Base-by-base conservation (phyloP, 257 asterid genomes). In the Oldenlandia corymbosa region DNA sequence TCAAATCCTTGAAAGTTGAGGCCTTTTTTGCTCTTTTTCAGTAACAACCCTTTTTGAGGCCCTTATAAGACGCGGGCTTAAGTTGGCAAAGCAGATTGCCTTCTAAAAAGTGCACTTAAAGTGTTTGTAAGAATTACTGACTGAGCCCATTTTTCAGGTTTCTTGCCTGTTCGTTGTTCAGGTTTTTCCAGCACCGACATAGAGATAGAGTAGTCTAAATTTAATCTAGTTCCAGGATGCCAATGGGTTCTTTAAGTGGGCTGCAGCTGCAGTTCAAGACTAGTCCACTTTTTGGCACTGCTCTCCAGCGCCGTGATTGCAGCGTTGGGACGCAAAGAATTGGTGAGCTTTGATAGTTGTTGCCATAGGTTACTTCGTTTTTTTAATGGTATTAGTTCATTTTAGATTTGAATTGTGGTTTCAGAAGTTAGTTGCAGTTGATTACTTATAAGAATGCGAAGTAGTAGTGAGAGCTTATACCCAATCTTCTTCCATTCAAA, bases 71-170 rank as follows among this genome's bases (percentile, higher is more conserved):
- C n/a, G n/a, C n/a, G n/a, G n/a, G n/a, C n/a, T n/a, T n/a, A n/a
- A n/a, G n/a, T n/a, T n/a, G n/a, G n/a, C n/a, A n/a, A n/a, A 7
- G 37, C 7, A 34, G 37, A 7, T 7, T 34, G 37, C 37, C 37
- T 34, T n/a, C n/a, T 39, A 13, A 20, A 5, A 0, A 5, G 23
- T 60, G 88, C 80, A 61, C 63, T 8, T 36, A 5, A 62, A 0
- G 0, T 84, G 88, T 81, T 85, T 43, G 92, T 69, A 66, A 17
- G 75, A 82, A 88, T 84, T 80, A 71, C 76, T 49, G 24, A 60
- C 21, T 69, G 79, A 78, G 36, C 1, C 26, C 27, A 37, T 12
- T 23, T 48, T 51, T 39, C 47, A 31, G 26, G 21, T 69, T 65
- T 21, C 27, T 32, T 0, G 45, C 34, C 9, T 2, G 28, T 45